Base-by-base conservation (phyloP, 2,329 filamentous ascomycete genomes). In the Diplocarpon mali region DNA sequence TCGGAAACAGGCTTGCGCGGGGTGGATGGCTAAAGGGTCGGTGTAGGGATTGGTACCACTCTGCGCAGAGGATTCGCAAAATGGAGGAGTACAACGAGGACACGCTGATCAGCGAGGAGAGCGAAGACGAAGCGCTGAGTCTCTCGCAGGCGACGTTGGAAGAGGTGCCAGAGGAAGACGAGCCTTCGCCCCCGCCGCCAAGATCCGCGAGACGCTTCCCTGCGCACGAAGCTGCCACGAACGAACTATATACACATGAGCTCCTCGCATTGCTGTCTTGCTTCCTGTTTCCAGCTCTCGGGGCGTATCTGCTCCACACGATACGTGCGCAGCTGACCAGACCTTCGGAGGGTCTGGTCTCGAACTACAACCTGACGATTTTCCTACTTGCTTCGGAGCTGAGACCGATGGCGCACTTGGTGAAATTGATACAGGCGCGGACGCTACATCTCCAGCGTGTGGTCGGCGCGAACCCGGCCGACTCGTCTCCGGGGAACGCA, bases 331-430 rank as follows among this genome's bases (percentile, higher is more conserved):
- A 90, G 56, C 75, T 96, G 14, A 89, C 84, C 17, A 74, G 85
- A 2, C 85, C 85, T 0, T 88, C 87, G 0, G 88, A 93, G 61
- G 85, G 85, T 1, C 69, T 96, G 10, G 82, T 96, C 6, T 94
- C 87, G 4, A 85, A 95, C 63, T 93, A 90, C 66, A 95, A 95
- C 62, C 71, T 96, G 44, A 88, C 83, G 11, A 85, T 96, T 42
- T 96, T 95, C 63, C 69, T 95, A 2, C 72, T 95, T 14, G 85
- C 84, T 1, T 85, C 90, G 3, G 90, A 96, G 64, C 69, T 95
- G 24, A 80, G 85, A 2, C 90, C 90, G 0, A 68, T 88, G 39
- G 78, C 85, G 1, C 89, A 95, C 59, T 67, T 93, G 20, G 76
- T 95, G 50, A 85, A 81, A 59, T 75, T 95, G 57, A 73, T 93